Conservation (phyloP, 345 rosid genomes). For the Citrus hindsii region DNA sequence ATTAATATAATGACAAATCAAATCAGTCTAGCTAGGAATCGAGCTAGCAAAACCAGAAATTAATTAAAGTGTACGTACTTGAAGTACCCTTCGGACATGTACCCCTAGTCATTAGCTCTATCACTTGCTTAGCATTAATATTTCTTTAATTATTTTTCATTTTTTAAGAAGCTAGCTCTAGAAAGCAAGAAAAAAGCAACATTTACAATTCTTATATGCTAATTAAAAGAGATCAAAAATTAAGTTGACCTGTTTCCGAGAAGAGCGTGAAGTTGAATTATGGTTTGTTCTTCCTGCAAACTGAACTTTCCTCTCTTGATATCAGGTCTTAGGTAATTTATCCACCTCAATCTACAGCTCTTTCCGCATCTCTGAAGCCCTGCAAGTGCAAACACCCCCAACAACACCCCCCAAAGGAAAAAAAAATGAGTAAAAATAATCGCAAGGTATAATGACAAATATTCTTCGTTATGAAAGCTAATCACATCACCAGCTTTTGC, state of each 20-base stretch:
- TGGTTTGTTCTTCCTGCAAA: constrained; percentile 52
- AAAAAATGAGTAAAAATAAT: not conserved
- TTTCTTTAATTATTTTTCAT: too few species aligned
- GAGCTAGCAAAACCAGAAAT: too few species aligned
- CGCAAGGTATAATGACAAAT: not conserved
- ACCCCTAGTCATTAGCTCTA: not conserved
- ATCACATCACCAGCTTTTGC: constrained; percentile 40
- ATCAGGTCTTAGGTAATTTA: constrained; percentile 53
- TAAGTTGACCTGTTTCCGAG: constrained; percentile 46
- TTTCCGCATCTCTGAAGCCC: constrained; percentile 68
- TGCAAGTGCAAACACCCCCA: not conserved
- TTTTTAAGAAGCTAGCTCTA: too few species aligned
- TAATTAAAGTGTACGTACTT: not conserved
- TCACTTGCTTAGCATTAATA: too few species aligned
- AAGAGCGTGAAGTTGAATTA: constrained; percentile 57
- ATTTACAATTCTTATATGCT: too few species aligned
- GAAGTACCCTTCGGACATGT: not conserved
- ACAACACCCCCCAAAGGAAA: too few species aligned
- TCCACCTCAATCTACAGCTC: constrained; percentile 65
- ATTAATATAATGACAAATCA: too few species aligned
- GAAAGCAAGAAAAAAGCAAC: too few species aligned
- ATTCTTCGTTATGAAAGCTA: not conserved
- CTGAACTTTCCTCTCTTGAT: constrained; percentile 59
- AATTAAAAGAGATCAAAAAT: not conserved
- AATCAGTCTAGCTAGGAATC: too few species aligned